phyloP scores from a whole-genome alignment of 148 eudicot species.

The Fallopia convolvulus region DNA sequence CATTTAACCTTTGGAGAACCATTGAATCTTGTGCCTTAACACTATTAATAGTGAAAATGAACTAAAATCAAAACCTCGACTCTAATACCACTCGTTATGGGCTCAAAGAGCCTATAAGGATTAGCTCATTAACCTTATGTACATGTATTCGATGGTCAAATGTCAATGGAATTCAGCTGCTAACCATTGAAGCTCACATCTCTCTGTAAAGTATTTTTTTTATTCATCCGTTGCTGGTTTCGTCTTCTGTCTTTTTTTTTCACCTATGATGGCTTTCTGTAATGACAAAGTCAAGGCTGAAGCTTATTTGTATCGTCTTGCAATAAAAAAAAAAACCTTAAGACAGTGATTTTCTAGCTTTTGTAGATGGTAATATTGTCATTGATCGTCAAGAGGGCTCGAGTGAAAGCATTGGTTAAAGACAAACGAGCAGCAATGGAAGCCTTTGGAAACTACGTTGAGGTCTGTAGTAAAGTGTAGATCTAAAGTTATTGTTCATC shows the following conservation, averaged over 20 bases:
- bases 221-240: neutral
- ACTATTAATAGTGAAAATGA: neutral
- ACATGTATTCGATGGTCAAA: neutral
- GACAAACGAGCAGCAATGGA: conserved; percentile 77
- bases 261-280: neutral
- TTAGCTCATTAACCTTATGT: too few species aligned
- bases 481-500: neutral
- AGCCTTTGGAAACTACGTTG: conserved; percentile 91
- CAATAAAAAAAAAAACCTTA: conserved; percentile 16
- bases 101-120: too few species aligned
- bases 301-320: neutral
- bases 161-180: neutral
- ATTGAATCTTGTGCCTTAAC: neutral
- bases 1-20: neutral
- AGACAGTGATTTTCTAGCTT: conserved; percentile 25
- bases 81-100: neutral
- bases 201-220: neutral
- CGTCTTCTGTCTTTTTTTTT: neutral
- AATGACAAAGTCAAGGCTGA: neutral
- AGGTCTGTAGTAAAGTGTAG: conserved; percentile 37
- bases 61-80: neutral
- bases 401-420: conserved; percentile 87
- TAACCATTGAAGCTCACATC: neutral
- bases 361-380: conserved; percentile 81
- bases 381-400: conserved; percentile 66